Conservation (phyloP, 345 rosid genomes). For the Linum tenue region DNA sequence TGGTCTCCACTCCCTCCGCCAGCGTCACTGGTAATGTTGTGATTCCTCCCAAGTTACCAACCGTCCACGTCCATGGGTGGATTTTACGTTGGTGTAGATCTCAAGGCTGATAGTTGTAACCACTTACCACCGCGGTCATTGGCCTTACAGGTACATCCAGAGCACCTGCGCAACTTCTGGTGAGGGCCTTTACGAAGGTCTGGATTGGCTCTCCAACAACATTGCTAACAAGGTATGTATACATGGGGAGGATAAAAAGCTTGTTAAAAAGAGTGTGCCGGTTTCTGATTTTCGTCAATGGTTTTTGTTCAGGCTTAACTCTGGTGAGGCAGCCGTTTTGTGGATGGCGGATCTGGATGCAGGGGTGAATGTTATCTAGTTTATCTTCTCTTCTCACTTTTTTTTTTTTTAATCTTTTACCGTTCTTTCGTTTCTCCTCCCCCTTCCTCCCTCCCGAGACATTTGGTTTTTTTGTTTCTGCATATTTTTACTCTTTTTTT, state of each 20-base stretch:
- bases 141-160: conserved; percentile 4
- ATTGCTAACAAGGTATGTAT: conserved; percentile 3
- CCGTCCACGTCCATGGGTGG: no score
- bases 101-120: no score
- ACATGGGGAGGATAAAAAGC: no score
- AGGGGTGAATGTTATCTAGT: not conserved
- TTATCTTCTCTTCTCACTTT: not conserved
- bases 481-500: not conserved
- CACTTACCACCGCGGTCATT: not conserved
- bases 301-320: not conserved
- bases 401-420: not conserved
- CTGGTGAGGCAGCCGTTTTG: not conserved
- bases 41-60: no score
- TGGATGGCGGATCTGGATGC: not conserved
- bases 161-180: conserved; percentile 7
- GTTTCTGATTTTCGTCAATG: not conserved
- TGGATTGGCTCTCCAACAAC: conserved; percentile 8
- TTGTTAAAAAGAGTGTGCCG: not conserved
- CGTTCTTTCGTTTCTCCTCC: not conserved
- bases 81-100: no score
- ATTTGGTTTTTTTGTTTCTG: not conserved
- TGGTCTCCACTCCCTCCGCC: conserved; percentile 8
- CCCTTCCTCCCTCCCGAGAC: not conserved
- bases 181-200: conserved; percentile 4
- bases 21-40: conserved; percentile 3